These are phyloP conservation scores for Penicillium dipodomyicola DNA, from an alignment of 495 filamentous ascomycete species.

Conservation along the genomic window DNA sequence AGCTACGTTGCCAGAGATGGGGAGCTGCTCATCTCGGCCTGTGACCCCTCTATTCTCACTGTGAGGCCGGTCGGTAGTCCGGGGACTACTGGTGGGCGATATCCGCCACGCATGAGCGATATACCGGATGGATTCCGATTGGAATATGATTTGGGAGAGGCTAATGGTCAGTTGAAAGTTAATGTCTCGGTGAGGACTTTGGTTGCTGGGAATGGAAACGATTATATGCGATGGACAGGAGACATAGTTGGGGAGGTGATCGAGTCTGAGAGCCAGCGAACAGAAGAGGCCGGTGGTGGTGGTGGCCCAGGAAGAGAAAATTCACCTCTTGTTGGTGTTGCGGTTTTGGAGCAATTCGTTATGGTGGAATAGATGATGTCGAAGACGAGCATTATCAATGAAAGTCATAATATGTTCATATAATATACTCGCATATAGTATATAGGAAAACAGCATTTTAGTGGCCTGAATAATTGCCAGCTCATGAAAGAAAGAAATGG, in stretches of 20 bases:
- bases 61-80: conserved; percentile 20
- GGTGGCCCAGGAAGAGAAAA: not conserved
- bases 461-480: not conserved
- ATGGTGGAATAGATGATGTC: conserved; percentile 13
- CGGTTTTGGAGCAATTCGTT: conserved; percentile 28
- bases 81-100: conserved; percentile 17
- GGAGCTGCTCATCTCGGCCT: conserved; percentile 17
- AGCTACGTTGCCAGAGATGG: conserved; percentile 33
- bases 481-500: not conserved
- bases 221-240: conserved; percentile 32
- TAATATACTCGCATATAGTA: not conserved
- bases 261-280: not conserved
- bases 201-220: conserved; percentile 20
- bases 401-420: not conserved
- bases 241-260: conserved; percentile 22
- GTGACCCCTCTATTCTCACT: conserved; percentile 11
- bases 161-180: conserved; percentile 12
- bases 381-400: conserved; percentile 19
- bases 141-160: conserved; percentile 14
- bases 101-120: conserved; percentile 22
- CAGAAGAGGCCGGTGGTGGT: not conserved
- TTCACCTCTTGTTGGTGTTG: conserved; percentile 14
- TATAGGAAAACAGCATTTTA: not conserved
- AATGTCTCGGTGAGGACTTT: conserved; percentile 20
- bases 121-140: conserved; percentile 22